Conservation (phyloP, 768 basidiomycete genomes). For the Tricholoma furcatifolium region DNA sequence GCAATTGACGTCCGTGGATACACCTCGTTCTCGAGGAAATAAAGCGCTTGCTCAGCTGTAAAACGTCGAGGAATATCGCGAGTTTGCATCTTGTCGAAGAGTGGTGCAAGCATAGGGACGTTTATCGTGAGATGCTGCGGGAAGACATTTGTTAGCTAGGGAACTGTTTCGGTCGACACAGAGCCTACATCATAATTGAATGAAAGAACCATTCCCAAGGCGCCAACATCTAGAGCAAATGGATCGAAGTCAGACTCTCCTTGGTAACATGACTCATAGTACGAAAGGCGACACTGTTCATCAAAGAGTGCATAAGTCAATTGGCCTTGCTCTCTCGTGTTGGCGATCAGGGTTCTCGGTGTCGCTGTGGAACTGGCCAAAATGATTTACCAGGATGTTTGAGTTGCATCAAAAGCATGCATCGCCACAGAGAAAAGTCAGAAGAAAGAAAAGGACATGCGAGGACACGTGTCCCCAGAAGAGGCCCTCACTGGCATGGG, state of each 20-base stretch:
- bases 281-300: constrained; percentile 12
- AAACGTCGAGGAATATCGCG: constrained; percentile 6
- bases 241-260: constrained; percentile 26
- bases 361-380: neutral
- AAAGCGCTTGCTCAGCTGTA: constrained; percentile 6
- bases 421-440: neutral
- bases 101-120: constrained; percentile 9
- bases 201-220: constrained; percentile 14
- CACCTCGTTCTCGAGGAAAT: constrained; percentile 7
- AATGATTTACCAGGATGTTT: constrained; percentile 21
- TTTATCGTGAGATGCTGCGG: neutral
- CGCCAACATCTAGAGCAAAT: constrained; percentile 22
- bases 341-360: neutral
- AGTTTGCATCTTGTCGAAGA: constrained; percentile 12
- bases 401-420: neutral
- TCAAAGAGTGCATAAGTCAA: constrained; percentile 20
- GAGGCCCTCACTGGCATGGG: neutral
- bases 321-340: constrained; percentile 6
- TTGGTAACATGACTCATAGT: constrained; percentile 6
- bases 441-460: neutral
- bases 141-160: neutral
- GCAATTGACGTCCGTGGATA: neutral
- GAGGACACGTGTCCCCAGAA: neutral
- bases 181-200: constrained; percentile 9
- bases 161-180: neutral